Evolutionary conservation across 371 early-diverging fungal species (phyloP).

Genomic region (Mortierella sp.): DNA sequence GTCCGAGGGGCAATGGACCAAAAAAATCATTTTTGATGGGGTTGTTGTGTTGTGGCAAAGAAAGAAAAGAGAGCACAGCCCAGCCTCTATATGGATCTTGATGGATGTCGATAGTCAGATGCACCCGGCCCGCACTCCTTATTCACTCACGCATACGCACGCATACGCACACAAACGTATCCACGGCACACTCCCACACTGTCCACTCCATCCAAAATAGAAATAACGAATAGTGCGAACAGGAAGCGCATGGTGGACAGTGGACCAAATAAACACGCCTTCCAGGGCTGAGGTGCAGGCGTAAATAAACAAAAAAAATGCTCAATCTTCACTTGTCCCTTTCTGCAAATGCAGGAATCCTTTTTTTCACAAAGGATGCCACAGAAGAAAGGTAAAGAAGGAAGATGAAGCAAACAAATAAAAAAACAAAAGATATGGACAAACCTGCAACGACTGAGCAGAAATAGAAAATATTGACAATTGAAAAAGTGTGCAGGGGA

Average conservation of each 20-base stretch:
- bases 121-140: background rate
- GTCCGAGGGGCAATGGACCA: background rate
- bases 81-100: background rate
- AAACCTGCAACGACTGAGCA: background rate
- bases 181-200: background rate
- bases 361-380: background rate
- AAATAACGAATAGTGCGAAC: background rate
- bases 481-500: background rate
- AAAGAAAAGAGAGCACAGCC: slow-evolving; percentile 30
- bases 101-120: background rate
- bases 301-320: slow-evolving; percentile 2
- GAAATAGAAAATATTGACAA: background rate
- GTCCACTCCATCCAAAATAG: slow-evolving; percentile 3
- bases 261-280: background rate
- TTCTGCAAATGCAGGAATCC: background rate
- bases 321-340: background rate
- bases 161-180: background rate
- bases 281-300: slow-evolving; percentile 8
- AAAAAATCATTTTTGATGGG: slow-evolving; percentile 11
- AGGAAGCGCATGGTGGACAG: background rate
- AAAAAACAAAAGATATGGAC: slow-evolving; percentile 3
- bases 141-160: background rate
- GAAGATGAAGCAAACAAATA: background rate
- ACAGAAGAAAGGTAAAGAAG: background rate
- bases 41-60: background rate